Conservation (phyloP, 305 asterid genomes). For the Fraxinus ornus region DNA sequence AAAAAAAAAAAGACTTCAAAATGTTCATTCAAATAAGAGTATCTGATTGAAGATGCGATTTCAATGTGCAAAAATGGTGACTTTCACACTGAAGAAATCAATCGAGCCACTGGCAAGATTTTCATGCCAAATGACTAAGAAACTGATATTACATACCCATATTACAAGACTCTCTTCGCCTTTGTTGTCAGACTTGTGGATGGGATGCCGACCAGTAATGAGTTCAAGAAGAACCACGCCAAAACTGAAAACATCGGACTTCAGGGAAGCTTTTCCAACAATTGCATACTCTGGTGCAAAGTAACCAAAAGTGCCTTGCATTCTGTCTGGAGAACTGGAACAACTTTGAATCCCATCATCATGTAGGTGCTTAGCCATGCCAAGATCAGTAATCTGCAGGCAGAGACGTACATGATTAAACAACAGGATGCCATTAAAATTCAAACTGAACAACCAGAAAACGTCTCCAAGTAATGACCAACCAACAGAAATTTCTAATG, state of each 20-base stretch:
- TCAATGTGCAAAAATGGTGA: background rate
- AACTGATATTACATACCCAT: slow-evolving; percentile 59
- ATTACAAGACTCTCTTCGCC: slow-evolving; percentile 84
- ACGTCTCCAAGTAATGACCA: background rate
- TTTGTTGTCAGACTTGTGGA: slow-evolving; percentile 53
- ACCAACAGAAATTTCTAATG: background rate
- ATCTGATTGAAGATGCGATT: background rate
- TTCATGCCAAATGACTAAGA: background rate
- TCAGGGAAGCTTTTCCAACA: slow-evolving; percentile 78
- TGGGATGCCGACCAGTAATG: slow-evolving; percentile 80
- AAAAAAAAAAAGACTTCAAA: too few relatives aligned
- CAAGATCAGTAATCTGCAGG: slow-evolving; percentile 89
- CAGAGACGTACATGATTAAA: background rate
- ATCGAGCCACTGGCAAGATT: background rate
- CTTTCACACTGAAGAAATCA: background rate
- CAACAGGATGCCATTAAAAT: background rate
- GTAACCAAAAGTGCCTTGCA: slow-evolving; percentile 98
- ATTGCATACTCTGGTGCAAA: slow-evolving; percentile 97
- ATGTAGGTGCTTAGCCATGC: slow-evolving; percentile 87
- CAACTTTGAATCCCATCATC: slow-evolving; percentile 67
- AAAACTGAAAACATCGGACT: slow-evolving; percentile 93
- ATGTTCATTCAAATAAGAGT: background rate
- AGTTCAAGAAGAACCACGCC: slow-evolving; percentile 97
- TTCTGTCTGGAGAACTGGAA: slow-evolving; percentile 82
- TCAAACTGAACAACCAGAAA: slow-evolving; percentile 8